These are phyloP conservation scores for Monosporascus sp. DNA, from an alignment of 2,329 filamentous ascomycete species.

Conservation along the genomic window DNA sequence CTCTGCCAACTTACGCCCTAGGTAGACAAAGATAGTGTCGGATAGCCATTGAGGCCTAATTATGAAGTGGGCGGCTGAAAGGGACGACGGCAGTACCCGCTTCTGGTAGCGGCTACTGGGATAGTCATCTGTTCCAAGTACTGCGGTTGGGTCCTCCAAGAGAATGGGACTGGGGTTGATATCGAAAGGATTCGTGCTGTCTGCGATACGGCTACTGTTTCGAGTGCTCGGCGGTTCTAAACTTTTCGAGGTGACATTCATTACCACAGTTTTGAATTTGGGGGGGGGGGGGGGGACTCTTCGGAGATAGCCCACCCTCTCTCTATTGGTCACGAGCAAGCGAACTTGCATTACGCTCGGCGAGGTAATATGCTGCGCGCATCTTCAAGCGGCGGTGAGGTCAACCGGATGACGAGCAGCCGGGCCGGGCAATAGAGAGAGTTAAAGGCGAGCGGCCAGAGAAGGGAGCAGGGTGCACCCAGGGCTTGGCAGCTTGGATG, in stretches of 20 bases:
- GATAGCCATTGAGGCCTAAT: background rate
- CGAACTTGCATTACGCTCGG: background rate
- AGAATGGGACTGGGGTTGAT: no score
- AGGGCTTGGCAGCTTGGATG: background rate
- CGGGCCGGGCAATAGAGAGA: background rate
- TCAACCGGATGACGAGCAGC: background rate
- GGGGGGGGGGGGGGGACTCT: background rate
- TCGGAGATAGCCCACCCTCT: background rate
- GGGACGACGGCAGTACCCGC: background rate
- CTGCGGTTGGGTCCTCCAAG: no score
- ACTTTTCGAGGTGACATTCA: background rate
- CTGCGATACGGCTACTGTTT: background rate
- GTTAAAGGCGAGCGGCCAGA: background rate
- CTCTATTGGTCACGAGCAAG: background rate
- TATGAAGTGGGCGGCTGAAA: background rate
- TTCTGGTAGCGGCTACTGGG: background rate
- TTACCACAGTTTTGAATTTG: background rate
- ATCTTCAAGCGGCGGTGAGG: background rate
- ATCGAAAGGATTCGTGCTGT: no score
- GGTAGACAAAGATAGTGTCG: background rate
- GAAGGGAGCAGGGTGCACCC: background rate
- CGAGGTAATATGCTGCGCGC: background rate
- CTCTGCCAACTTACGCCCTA: background rate
- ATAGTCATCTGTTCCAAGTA: background rate
- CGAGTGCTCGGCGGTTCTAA: background rate